Evolutionary conservation across 2,329 filamentous ascomycete species (phyloP).

Genomic region (Bipolaris oryzae): DNA sequence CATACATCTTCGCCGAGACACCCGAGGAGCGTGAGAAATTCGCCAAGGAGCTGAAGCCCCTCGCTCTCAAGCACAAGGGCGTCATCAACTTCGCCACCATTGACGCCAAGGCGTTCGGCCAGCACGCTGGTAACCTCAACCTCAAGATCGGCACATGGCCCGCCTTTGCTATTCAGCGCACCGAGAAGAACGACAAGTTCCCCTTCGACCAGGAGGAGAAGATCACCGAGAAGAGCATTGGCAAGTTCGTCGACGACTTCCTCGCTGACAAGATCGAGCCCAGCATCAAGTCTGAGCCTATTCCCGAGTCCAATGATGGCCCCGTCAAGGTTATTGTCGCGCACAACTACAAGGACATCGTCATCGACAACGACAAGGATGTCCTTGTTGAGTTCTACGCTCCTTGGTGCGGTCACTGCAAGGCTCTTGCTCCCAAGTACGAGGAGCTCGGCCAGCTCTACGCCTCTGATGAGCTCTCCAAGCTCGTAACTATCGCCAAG

Average conservation of each 20-base stretch:
- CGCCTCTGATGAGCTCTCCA: constrained; percentile 56
- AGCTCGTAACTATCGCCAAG: constrained; percentile 77
- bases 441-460: constrained; percentile 67
- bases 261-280: constrained; percentile 86
- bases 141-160: constrained; percentile 95
- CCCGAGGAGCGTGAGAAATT: constrained; percentile 85
- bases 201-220: constrained; percentile 85
- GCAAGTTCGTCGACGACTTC: constrained; percentile 85
- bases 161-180: constrained; percentile 96
- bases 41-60: constrained; percentile 75
- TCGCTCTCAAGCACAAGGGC: constrained; percentile 92
- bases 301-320: constrained; percentile 91
- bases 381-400: constrained; percentile 98
- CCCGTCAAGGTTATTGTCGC: constrained; percentile 88
- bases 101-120: constrained; percentile 90
- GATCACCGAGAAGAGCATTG: constrained; percentile 75
- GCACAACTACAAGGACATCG: constrained; percentile 89
- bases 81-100: constrained; percentile 98
- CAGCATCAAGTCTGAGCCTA: constrained; percentile 97
- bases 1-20: constrained; percentile 96
- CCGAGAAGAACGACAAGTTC: constrained; percentile 94
- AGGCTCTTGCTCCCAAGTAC: constrained; percentile 71
- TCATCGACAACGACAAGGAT: constrained; percentile 94
- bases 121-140: constrained; percentile 96
- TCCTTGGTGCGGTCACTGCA: constrained; percentile 78